Percentiles rank a stretch among this genome's conserved stretches.
Conservation (phyloP, 2,329 filamentous ascomycete species). For the Pseudogymnoascus sp. region DNA sequence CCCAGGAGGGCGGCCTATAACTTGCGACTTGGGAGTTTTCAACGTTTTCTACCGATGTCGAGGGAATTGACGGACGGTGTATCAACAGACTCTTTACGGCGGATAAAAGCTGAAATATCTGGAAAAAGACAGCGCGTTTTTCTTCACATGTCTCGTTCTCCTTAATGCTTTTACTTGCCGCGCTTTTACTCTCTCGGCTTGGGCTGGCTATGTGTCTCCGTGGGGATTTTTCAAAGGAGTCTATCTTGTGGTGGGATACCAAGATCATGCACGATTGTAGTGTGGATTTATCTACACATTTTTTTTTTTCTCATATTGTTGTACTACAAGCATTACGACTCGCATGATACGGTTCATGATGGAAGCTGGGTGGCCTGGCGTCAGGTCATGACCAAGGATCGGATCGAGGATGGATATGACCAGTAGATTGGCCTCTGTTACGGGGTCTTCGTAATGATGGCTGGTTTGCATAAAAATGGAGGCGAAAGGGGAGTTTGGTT, state of each 20-base stretch:
- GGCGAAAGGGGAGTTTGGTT: background rate
- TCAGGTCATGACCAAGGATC: constrained; percentile 3
- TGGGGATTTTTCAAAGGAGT: constrained; percentile 3
- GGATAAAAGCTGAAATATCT: constrained; percentile 1
- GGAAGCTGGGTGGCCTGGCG: background rate
- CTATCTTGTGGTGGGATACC: background rate
- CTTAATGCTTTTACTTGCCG: background rate
- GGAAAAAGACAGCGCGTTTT: constrained; percentile 6
- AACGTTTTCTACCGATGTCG: background rate
- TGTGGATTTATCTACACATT: constrained; percentile 13
- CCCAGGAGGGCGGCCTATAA: constrained; percentile 15
- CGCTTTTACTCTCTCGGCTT: background rate
- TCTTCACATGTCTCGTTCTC: constrained; percentile 5
- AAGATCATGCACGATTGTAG: constrained; percentile 8
- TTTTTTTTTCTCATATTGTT: constrained; percentile 16
- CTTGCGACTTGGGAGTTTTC: background rate
- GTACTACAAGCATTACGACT: constrained; percentile 23
- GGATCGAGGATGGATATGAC: constrained; percentile 4
- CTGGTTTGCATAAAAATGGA: constrained; percentile 8
- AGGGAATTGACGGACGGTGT: background rate
- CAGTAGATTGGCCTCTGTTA: background rate
- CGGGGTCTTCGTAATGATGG: constrained; percentile 1
- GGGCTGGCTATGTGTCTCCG: background rate
- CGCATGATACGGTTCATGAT: constrained; percentile 7
- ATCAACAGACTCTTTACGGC: constrained; percentile 7